Evolutionary conservation across 1,284 basidiomycete species (phyloP).

Genomic region (Phenoliferia sp.): DNA sequence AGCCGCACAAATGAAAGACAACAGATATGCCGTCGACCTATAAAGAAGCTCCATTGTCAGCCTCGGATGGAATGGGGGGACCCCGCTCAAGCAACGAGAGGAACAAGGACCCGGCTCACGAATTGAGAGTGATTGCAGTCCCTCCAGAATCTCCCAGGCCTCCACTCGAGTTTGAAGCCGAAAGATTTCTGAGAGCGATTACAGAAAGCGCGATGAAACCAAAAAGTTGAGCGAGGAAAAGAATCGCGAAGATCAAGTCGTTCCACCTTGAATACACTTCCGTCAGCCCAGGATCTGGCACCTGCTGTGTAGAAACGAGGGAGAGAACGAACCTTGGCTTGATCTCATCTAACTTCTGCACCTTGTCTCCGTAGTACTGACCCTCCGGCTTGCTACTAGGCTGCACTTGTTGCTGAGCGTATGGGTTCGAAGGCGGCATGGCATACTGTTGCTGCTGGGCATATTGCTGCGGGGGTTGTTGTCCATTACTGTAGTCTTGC

Average conservation of each 20-base stretch:
- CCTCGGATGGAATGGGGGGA: neutral
- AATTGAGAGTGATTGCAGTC: conserved; percentile 22
- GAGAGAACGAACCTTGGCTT: conserved; percentile 24
- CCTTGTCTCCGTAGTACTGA: conserved; percentile 12
- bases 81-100: neutral
- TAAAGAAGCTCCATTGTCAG: neutral
- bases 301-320: neutral
- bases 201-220: conserved; percentile 44
- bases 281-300: neutral
- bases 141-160: conserved; percentile 25
- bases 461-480: neutral
- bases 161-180: conserved; percentile 4
- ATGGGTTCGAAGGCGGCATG: neutral
- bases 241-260: conserved; percentile 40
- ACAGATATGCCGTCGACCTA: conserved; percentile 25
- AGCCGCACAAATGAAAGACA: conserved; percentile 20
- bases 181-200: conserved; percentile 39
- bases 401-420: neutral
- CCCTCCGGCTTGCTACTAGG: neutral
- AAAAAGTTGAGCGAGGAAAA: conserved; percentile 42
- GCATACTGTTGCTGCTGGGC: conserved; percentile 1
- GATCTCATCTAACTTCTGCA: conserved; percentile 22
- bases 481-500: too few relatives aligned
- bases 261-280: conserved; percentile 14
- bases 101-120: neutral